Evolutionary conservation across 495 filamentous ascomycete species (phyloP).

Genomic region (Recurvomyces mirabilis): DNA sequence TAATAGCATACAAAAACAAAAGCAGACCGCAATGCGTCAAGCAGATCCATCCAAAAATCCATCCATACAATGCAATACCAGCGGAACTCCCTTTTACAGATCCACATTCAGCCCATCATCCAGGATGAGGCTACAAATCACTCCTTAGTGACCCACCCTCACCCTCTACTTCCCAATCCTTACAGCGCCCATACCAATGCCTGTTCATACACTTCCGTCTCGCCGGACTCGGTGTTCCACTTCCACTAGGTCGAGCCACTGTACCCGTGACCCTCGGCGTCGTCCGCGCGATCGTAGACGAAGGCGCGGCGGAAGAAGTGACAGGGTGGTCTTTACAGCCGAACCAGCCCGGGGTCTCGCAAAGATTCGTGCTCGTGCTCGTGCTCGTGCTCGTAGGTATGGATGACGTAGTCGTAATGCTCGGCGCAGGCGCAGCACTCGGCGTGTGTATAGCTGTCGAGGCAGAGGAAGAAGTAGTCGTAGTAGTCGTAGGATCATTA

Average conservation of each 20-base stretch:
- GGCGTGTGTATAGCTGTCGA: conserved; percentile 18
- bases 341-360: conserved; percentile 20
- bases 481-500: conserved; percentile 23
- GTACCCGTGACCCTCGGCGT: conserved; percentile 1
- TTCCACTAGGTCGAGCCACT: not conserved
- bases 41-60: too few species aligned
- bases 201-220: not conserved
- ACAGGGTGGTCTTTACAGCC: conserved; percentile 31
- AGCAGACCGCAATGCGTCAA: too few species aligned
- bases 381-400: conserved; percentile 32
- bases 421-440: conserved; percentile 11
- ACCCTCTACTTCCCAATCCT: not conserved
- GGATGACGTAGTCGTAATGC: conserved; percentile 31
- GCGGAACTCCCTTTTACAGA: too few species aligned
- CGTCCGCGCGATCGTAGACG: not conserved
- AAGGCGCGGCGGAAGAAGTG: conserved; percentile 33
- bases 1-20: too few species aligned
- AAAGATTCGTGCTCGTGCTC: conserved; percentile 23
- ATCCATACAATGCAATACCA: too few species aligned
- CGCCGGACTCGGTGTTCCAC: not conserved
- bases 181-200: conserved; percentile 14
- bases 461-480: conserved; percentile 1
- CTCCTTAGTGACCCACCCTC: not conserved
- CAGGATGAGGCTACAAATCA: not conserved
- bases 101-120: too few species aligned